Evolutionary conservation across 2,329 filamentous ascomycete species (phyloP).

Genomic region (Pseudogymnoascus sp.): DNA sequence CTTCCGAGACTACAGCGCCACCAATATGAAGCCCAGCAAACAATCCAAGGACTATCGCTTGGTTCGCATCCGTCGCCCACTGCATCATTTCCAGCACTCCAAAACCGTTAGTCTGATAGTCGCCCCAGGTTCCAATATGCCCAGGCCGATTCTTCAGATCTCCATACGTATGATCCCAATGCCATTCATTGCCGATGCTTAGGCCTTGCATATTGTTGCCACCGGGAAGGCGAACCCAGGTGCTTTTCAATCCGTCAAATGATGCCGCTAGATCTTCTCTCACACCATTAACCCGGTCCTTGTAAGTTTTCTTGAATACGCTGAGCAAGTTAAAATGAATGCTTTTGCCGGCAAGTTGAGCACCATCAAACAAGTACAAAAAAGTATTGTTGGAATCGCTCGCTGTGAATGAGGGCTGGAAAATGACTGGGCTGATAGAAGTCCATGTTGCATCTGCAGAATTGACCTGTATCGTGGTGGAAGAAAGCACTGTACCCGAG

Average conservation of each 20-base stretch:
- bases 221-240: constrained; percentile 55
- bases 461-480: neutral
- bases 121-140: constrained; percentile 34
- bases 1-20: neutral
- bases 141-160: constrained; percentile 17
- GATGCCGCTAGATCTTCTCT: constrained; percentile 46
- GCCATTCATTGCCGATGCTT: neutral
- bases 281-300: constrained; percentile 47
- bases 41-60: constrained; percentile 37
- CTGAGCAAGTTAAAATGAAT: constrained; percentile 51
- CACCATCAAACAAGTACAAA: constrained; percentile 44
- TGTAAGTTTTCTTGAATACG: constrained; percentile 52
- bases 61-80: constrained; percentile 37
- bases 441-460: neutral
- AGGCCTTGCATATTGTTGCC: constrained; percentile 47
- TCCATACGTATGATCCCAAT: neutral
- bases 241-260: constrained; percentile 42
- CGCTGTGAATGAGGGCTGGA: constrained; percentile 8
- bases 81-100: constrained; percentile 21
- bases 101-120: constrained; percentile 36
- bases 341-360: constrained; percentile 23
- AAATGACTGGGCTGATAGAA: neutral
- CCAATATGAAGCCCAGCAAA: constrained; percentile 17
- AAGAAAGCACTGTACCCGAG: neutral
- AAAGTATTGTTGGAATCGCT: constrained; percentile 44